Evolutionary conservation across 2,329 filamentous ascomycete genomes (phyloP).

Genomic region (Botrytis fragariae): DNA sequence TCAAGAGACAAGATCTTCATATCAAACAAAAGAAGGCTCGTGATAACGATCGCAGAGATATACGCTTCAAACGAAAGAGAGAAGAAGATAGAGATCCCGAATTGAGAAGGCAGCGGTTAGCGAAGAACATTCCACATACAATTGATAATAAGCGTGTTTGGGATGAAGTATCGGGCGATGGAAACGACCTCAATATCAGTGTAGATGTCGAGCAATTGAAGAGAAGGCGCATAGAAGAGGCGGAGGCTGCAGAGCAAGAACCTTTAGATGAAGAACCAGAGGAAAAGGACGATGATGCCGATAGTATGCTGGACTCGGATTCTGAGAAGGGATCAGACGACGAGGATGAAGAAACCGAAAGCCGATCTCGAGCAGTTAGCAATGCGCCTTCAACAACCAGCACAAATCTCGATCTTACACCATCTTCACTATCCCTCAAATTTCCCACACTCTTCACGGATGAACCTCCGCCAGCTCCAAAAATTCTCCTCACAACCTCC

Average conservation of each 20-base stretch:
- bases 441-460: slow-evolving; percentile 63
- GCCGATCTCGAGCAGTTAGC: slow-evolving; percentile 38
- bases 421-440: slow-evolving; percentile 57
- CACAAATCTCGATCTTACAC: slow-evolving; percentile 63
- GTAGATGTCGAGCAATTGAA: slow-evolving; percentile 61
- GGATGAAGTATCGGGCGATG: slow-evolving; percentile 71
- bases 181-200: slow-evolving; percentile 51
- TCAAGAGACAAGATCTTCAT: slow-evolving; percentile 73
- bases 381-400: slow-evolving; percentile 56
- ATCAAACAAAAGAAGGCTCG: slow-evolving; percentile 75
- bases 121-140: slow-evolving; percentile 75
- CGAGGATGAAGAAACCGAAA: slow-evolving; percentile 46
- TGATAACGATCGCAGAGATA: slow-evolving; percentile 71
- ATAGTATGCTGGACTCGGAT: slow-evolving; percentile 77
- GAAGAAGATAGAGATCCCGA: slow-evolving; percentile 82
- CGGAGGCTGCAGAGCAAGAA: slow-evolving; percentile 48
- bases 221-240: slow-evolving; percentile 52
- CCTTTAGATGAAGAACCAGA: slow-evolving; percentile 42
- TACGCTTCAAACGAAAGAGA: slow-evolving; percentile 74
- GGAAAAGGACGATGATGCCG: slow-evolving; percentile 55
- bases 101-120: slow-evolving; percentile 68
- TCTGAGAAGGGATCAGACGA: slow-evolving; percentile 45
- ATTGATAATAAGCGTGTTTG: slow-evolving; percentile 87
- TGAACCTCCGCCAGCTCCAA: slow-evolving; percentile 61
- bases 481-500: slow-evolving; percentile 88